Evolutionary conservation across 2,329 filamentous ascomycete species (phyloP).

Genomic region (Aspergillus brunneoviolaceus): DNA sequence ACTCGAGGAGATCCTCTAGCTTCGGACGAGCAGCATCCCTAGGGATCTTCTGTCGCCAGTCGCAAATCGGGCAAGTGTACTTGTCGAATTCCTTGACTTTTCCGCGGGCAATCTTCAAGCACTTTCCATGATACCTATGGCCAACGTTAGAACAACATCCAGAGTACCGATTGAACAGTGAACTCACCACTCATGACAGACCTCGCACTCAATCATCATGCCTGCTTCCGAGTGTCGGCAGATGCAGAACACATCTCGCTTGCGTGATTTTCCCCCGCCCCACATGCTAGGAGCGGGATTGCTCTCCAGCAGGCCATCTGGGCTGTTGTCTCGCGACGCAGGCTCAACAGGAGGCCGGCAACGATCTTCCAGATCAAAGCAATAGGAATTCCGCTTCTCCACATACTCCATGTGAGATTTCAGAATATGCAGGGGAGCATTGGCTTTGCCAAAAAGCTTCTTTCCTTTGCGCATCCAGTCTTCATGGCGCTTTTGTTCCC

Average conservation of each 20-base stretch:
- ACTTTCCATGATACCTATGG: conserved; percentile 91
- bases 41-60: conserved; percentile 95
- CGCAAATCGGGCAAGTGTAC: conserved; percentile 96
- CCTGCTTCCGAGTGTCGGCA: conserved; percentile 90
- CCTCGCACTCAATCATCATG: conserved; percentile 99
- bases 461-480: conserved; percentile 99
- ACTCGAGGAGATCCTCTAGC: conserved; percentile 79
- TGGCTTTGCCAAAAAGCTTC: conserved; percentile 96
- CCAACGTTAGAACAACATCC: conserved; percentile 25
- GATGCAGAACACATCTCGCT: conserved; percentile 91
- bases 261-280: conserved; percentile 52
- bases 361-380: conserved; percentile 87
- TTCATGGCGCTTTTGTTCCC: conserved; percentile 90
- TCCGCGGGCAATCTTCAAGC: conserved; percentile 92
- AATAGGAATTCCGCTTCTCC: conserved; percentile 81
- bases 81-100: conserved; percentile 99
- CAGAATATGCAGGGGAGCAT: conserved; percentile 92
- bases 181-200: conserved; percentile 92
- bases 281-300: conserved; percentile 29
- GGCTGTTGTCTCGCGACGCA: conserved; percentile 76
- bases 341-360: conserved; percentile 89
- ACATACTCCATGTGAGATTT: conserved; percentile 94
- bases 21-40: conserved; percentile 94
- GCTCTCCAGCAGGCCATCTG: conserved; percentile 55
- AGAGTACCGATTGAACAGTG: not conserved